Conservation (phyloP, 257 asterid genomes). For the Osmanthus fragrans region DNA sequence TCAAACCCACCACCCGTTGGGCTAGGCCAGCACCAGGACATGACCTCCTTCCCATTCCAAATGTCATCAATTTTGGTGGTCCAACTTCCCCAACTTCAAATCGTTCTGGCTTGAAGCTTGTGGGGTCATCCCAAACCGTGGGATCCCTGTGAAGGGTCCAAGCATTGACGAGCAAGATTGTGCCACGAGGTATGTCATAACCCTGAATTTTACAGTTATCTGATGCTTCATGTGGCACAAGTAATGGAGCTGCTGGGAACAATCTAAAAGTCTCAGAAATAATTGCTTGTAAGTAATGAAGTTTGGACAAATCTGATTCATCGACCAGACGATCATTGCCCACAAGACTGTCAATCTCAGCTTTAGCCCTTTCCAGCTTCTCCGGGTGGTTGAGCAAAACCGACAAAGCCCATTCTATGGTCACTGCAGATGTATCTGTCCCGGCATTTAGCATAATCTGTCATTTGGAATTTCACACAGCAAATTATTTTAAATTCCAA, state of each 20-base stretch:
- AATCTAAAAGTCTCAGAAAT: conserved; percentile 50
- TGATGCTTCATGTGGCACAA: conserved; percentile 60
- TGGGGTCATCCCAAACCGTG: conserved; percentile 50
- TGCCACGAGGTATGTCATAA: conserved; percentile 53
- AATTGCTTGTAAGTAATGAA: conserved; percentile 50
- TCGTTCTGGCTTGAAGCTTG: conserved; percentile 55
- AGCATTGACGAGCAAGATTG: conserved; percentile 56
- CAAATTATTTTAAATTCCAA: background rate
- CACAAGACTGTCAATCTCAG: conserved; percentile 45
- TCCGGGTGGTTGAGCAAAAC: conserved; percentile 58
- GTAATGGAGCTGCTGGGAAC: conserved; percentile 52
- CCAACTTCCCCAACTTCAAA: conserved; percentile 35
- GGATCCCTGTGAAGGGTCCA: conserved; percentile 80
- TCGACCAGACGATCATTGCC: conserved; percentile 43
- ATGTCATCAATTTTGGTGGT: conserved; percentile 43
- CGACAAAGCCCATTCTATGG: conserved; percentile 68
- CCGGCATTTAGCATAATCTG: conserved; percentile 57
- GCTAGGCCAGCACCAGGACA: conserved; percentile 70
- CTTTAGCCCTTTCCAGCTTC: conserved; percentile 50
- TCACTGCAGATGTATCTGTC: conserved; percentile 51
- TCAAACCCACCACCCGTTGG: conserved; percentile 46
- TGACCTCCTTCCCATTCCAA: conserved; percentile 76
- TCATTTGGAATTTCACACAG: background rate
- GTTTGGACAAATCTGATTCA: conserved; percentile 51
- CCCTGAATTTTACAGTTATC: conserved; percentile 48